Evolutionary conservation across 148 eudicot genomes (phyloP), one percentile per base, ranked within the genome.

Genomic region (Vaccinium macrocarpon): DNA sequence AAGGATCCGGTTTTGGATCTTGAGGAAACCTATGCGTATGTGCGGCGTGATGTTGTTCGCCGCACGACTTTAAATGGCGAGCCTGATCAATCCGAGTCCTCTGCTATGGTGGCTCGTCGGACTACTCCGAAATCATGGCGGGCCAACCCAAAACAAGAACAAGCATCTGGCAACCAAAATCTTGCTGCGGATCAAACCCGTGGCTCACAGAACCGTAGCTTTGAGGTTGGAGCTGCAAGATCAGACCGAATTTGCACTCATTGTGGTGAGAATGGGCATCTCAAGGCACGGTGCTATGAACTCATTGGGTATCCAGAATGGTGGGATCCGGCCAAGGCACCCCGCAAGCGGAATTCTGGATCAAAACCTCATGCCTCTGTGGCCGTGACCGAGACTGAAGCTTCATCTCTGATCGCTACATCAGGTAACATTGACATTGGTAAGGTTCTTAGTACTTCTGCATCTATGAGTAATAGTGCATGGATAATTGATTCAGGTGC

Each of bases 21-120:
- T 42, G 78, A 76, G 19, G 56, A 48, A 48, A n/a, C 79, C 27
- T 76, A 76, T 76, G 79, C 1, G 9, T 76, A 76, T 48, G 56
- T 76, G 5, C 78, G 1, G 19, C 52, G 23, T 75, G 78, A 75
- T 75, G 16, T 18, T 75, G 52, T 75, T 75, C 59, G 35, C 18
- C 11, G 8, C 2, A n/a, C 80, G 7, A 50, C 19, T 2, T 14
- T 50, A 8, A n/a, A 27, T 77, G n/a, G 59, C 3, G 59, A 77
- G n/a, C 52, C 38, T 52, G 62, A 51, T 51, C 42, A 51, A 19
- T 25, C 8, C 0, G 62, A 78, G 62, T 52, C 81, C 25, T 51
- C 81, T 12, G 62, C 42, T 16, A 53, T 78, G 64, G 35, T 78
- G 35, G 62, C 46, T 51, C 25, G 10, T 27, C 61, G 6, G 29